Evolutionary conservation across 768 basidiomycete genomes (phyloP).

Genomic region (Russula dissimulans): DNA sequence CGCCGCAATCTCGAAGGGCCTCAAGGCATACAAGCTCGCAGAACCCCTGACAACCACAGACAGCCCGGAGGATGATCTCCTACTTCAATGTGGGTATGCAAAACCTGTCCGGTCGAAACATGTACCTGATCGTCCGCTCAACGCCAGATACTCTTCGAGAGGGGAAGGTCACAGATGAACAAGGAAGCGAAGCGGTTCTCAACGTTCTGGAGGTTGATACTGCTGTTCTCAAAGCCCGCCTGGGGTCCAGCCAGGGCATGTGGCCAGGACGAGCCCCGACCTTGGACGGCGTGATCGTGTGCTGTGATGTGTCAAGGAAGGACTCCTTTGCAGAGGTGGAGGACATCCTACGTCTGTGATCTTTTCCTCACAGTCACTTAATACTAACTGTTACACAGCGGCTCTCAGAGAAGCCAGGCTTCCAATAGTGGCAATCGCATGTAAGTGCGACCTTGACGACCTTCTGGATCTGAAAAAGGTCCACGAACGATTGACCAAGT

Average conservation of each 20-base stretch:
- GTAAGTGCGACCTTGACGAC: constrained; percentile 69
- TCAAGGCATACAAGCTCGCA: constrained; percentile 48
- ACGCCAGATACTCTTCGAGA: constrained; percentile 35
- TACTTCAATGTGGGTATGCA: constrained; percentile 25
- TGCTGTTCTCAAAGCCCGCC: constrained; percentile 26
- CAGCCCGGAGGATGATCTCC: constrained; percentile 11
- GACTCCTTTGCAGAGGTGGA: constrained; percentile 59
- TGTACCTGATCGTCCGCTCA: constrained; percentile 23
- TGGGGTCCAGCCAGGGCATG: constrained; percentile 23
- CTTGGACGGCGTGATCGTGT: constrained; percentile 75
- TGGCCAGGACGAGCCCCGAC: constrained; percentile 50
- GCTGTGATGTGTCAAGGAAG: constrained; percentile 65
- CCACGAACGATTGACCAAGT: constrained; percentile 40
- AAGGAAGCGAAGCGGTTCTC: constrained; percentile 17
- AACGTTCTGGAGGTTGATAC: constrained; percentile 28
- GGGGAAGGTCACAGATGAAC: constrained; percentile 23
- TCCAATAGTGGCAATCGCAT: constrained; percentile 70
- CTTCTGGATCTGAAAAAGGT: constrained; percentile 51
- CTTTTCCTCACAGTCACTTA: neutral
- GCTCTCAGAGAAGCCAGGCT: constrained; percentile 48
- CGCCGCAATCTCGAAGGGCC: constrained; percentile 66
- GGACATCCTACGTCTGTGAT: constrained; percentile 58
- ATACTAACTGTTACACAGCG: constrained; percentile 33
- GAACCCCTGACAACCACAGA: constrained; percentile 23
- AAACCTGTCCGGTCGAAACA: constrained; percentile 17